Evolutionary conservation across 2,329 filamentous ascomycete genomes (phyloP), one percentile per base, ranked within the genome.

Genomic region (Pezizomycotina sp.): DNA sequence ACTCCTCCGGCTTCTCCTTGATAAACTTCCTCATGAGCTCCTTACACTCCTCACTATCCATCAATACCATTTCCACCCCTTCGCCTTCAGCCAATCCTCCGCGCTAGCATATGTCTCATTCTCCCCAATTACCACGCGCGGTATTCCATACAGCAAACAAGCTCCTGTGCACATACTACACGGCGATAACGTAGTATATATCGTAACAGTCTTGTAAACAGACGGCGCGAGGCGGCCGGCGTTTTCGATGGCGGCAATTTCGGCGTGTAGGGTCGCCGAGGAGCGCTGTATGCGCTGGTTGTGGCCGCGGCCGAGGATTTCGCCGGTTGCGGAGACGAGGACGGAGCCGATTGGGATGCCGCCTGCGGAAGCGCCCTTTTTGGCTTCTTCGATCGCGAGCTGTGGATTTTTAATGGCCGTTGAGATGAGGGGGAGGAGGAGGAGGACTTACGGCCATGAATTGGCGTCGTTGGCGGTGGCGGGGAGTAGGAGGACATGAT

Each of bases 101-200:
- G 75, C 77, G 19, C 77, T 77, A 7, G 79, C 53, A 48, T 79
- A 83, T 13, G 68, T 82, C 52, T 69, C 69, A 58, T 83, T 82
- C 60, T 84, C 78, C 30, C 75, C 78, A 48, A 84, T 69, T 19
- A 84, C 77, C 3, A 83, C 76, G 14, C 77, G 66, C 29, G 66
- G 63, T 39, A 84, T 67, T 50, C 76, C 76, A 62, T 82, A 84
- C 42, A 83, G 63, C 42, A 84, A 60, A 51, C 77, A 82, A 2
- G 77, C 76, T 6, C 78, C 77, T 3, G 77, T 81, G 56, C 74
- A 84, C 77, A 83, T 83, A 52, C 80, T 75, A 55, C 78, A 84
- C 1, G 77, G 78, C 2, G 74, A 79, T 5, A 84, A 61, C 1
- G 77, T 82, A 2, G 78, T 84, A 58, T 79, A 84, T 75, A 84